phyloP scores from a whole-genome alignment of 345 rosid genomes.

The Brassica incana region DNA sequence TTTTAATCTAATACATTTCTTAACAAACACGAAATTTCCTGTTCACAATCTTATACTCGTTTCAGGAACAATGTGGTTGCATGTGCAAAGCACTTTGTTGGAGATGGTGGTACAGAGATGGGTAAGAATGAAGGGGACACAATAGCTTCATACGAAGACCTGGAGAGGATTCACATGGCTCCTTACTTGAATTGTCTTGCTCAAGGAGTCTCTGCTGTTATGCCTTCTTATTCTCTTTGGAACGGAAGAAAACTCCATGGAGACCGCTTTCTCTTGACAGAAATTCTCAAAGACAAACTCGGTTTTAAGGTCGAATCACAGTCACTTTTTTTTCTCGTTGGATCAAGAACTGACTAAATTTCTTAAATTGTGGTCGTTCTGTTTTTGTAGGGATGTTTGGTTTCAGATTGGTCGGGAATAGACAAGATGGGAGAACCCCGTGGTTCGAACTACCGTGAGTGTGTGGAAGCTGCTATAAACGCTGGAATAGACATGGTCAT shows the following conservation, averaged over 20 bases:
- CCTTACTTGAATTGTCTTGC: conserved; percentile 72
- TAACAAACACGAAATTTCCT: background rate
- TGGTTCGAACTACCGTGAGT: conserved; percentile 65
- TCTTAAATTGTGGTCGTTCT: background rate
- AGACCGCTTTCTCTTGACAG: conserved; percentile 64
- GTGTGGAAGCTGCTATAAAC: conserved; percentile 58
- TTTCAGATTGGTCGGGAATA: conserved; percentile 77
- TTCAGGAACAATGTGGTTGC: conserved; percentile 71
- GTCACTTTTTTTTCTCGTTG: background rate
- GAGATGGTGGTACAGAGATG: conserved; percentile 76
- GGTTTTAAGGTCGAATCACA: conserved; percentile 60
- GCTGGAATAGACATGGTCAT: conserved; percentile 90
- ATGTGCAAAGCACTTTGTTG: conserved; percentile 92
- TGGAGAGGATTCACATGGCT: conserved; percentile 72
- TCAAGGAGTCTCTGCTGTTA: conserved; percentile 74
- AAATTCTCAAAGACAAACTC: conserved; percentile 63
- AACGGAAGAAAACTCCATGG: conserved; percentile 65
- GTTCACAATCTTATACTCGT: conserved; percentile 7
- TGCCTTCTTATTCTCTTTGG: conserved; percentile 89
- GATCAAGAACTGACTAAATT: background rate
- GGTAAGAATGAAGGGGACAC: conserved; percentile 84
- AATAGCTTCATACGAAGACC: conserved; percentile 53
- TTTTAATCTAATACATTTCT: background rate
- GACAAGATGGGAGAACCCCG: conserved; percentile 55
- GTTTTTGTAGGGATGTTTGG: conserved; percentile 61